Evolutionary conservation across 768 basidiomycete genomes (phyloP).

Genomic region (Crucibulum laeve): DNA sequence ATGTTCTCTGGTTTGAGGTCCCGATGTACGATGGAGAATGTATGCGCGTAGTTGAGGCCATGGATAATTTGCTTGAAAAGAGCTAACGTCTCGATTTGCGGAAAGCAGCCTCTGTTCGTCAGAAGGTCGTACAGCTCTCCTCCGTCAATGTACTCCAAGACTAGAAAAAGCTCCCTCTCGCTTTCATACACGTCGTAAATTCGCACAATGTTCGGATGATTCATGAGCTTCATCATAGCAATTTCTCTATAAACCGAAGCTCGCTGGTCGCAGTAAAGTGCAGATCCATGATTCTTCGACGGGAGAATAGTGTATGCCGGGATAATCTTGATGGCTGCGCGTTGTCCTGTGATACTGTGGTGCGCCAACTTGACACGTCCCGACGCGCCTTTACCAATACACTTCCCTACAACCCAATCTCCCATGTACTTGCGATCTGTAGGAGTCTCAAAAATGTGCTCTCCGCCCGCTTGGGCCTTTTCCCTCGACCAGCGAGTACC

Average conservation of each 20-base stretch:
- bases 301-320: slow-evolving; percentile 75
- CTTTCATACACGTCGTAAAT: slow-evolving; percentile 97
- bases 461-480: slow-evolving; percentile 73
- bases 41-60: slow-evolving; percentile 94
- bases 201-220: slow-evolving; percentile 94
- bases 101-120: slow-evolving; percentile 81
- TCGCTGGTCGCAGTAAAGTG: slow-evolving; percentile 73
- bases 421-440: slow-evolving; percentile 85
- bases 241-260: slow-evolving; percentile 93
- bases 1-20: slow-evolving; percentile 99
- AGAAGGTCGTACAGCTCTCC: slow-evolving; percentile 97
- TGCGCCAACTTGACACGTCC: slow-evolving; percentile 93
- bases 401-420: slow-evolving; percentile 91
- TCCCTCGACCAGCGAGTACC: slow-evolving; percentile 89
- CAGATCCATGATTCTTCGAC: slow-evolving; percentile 58
- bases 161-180: slow-evolving; percentile 84
- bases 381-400: slow-evolving; percentile 90
- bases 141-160: slow-evolving; percentile 93
- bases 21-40: slow-evolving; percentile 96
- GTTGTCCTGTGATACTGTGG: slow-evolving; percentile 80
- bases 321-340: slow-evolving; percentile 95
- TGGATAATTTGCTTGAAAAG: slow-evolving; percentile 97
- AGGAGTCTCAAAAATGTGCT: slow-evolving; percentile 72
- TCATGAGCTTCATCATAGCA: slow-evolving; percentile 99
- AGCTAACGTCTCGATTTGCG: slow-evolving; percentile 75